Evolutionary conservation across 208 protist species (phyloP).

Genomic region (Trypanosoma scelopori): DNA sequence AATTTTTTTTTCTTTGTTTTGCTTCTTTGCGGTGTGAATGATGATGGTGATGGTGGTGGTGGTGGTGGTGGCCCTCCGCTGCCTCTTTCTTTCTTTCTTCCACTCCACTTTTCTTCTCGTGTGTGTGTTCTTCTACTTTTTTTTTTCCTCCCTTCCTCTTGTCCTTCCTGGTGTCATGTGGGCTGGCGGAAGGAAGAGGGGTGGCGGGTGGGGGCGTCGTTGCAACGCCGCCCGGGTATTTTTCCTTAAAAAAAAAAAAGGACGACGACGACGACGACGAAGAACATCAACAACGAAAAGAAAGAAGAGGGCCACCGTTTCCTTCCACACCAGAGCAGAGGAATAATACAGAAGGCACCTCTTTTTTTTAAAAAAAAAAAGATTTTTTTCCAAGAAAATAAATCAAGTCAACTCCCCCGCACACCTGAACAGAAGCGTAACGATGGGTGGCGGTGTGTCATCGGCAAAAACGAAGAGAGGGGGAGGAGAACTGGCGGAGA

Average conservation of each 20-base stretch:
- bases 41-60: background rate
- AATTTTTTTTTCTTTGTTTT: background rate
- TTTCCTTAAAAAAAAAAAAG: too few species aligned
- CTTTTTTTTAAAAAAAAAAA: too few species aligned
- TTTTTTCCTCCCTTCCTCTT: constrained; percentile 14
- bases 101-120: constrained; percentile 12
- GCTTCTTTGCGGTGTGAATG: background rate
- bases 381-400: too few species aligned
- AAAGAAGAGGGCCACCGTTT: background rate
- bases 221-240: too few species aligned
- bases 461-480: background rate
- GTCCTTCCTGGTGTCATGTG: constrained; percentile 1
- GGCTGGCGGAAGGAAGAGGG: too few species aligned
- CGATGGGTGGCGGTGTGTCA: constrained; percentile 2
- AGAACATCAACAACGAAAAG: background rate
- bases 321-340: background rate
- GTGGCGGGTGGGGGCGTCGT: too few species aligned
- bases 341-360: background rate
- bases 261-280: background rate
- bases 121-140: background rate
- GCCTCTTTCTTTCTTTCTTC: constrained; percentile 1
- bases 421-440: too few species aligned
- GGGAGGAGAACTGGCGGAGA: background rate
- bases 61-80: too few species aligned
- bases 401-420: too few species aligned